These are phyloP conservation scores for Podospora anserina DNA, from an alignment of 495 filamentous ascomycete species.

Conservation along the genomic window DNA sequence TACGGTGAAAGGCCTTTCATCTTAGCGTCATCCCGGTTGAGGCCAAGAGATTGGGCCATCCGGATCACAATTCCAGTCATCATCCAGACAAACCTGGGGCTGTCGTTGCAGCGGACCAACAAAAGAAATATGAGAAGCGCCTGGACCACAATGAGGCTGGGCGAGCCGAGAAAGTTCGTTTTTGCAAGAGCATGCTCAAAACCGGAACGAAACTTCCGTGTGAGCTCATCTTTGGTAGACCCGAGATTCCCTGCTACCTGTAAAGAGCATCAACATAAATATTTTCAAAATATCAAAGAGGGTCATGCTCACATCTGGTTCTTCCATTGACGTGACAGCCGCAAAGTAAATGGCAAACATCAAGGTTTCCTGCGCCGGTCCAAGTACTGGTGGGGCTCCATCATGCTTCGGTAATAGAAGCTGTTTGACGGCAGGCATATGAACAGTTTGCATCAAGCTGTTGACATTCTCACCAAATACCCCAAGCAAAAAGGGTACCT, in stretches of 20 bases:
- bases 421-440: conserved; percentile 51
- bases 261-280: conserved; percentile 15
- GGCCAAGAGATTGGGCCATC: conserved; percentile 48
- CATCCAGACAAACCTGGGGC: conserved; percentile 52
- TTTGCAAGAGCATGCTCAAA: conserved; percentile 53
- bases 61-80: conserved; percentile 52
- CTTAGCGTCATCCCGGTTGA: conserved; percentile 47
- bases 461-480: conserved; percentile 56
- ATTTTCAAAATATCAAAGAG: neutral
- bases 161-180: conserved; percentile 50
- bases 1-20: conserved; percentile 43
- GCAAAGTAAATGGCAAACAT: conserved; percentile 62
- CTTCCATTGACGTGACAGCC: conserved; percentile 55
- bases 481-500: conserved; percentile 51
- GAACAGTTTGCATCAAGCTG: conserved; percentile 45
- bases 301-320: conserved; percentile 46
- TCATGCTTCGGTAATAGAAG: conserved; percentile 42
- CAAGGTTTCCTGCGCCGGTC: conserved; percentile 52
- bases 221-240: conserved; percentile 48
- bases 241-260: conserved; percentile 50
- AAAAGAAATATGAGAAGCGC: conserved; percentile 49
- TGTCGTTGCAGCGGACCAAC: conserved; percentile 49
- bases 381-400: conserved; percentile 32
- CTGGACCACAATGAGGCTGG: conserved; percentile 45
- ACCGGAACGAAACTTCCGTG: conserved; percentile 51